These are phyloP conservation scores for Claviceps citrina DNA, from an alignment of 2,329 filamentous ascomycete species.

Conservation along the genomic window DNA sequence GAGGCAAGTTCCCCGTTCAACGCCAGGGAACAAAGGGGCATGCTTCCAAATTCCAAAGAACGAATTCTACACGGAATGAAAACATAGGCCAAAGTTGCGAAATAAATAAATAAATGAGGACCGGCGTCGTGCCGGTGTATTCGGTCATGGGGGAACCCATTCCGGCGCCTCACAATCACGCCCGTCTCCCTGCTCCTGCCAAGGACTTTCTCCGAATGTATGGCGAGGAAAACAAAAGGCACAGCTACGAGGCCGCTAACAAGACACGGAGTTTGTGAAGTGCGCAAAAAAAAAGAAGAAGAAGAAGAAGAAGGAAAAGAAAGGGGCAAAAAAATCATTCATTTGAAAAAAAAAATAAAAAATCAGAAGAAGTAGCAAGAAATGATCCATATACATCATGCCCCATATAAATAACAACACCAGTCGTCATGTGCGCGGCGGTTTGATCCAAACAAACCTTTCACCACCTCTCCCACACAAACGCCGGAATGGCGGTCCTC, in stretches of 20 bases:
- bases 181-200: slow-evolving; percentile 49
- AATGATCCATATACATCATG: no score
- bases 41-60: no score
- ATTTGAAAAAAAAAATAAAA: no score
- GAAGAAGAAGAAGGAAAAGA: no score
- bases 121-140: slow-evolving; percentile 47
- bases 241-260: slow-evolving; percentile 14
- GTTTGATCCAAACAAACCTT: not conserved
- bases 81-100: no score
- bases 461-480: slow-evolving; percentile 79
- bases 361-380: no score
- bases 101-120: slow-evolving; percentile 25
- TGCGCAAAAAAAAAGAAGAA: no score
- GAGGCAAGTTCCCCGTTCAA: slow-evolving; percentile 30
- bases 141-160: slow-evolving; percentile 48
- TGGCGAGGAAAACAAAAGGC: slow-evolving; percentile 20
- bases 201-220: slow-evolving; percentile 23
- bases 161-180: slow-evolving; percentile 41
- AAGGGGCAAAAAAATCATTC: no score
- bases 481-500: slow-evolving; percentile 61
- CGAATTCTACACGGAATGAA: no score
- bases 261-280: slow-evolving; percentile 7
- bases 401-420: not conserved
- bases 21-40: no score
- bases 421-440: not conserved